phyloP scores from a whole-genome alignment of 116 monocot genomes.

The Phalaenopsis hybrid region DNA sequence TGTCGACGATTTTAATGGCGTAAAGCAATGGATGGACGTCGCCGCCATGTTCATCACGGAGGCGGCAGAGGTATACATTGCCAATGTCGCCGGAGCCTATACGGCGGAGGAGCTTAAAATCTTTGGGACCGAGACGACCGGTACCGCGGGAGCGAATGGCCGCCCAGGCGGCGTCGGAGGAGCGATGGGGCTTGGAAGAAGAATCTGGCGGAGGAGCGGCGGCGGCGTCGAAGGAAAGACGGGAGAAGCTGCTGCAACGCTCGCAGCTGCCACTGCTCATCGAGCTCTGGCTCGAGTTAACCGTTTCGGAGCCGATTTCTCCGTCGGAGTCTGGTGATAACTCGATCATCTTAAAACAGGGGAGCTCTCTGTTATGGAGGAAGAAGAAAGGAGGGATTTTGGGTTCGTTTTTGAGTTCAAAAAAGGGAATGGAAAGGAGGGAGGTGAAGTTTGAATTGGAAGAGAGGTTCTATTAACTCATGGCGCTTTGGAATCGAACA shows the following conservation, averaged over 20 bases:
- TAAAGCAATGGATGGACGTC: conserved; percentile 12
- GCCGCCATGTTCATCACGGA: conserved; percentile 19
- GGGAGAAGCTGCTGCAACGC: conserved; percentile 39
- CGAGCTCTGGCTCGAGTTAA: conserved; percentile 54
- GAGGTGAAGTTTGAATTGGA: not conserved
- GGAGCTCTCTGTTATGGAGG: not conserved
- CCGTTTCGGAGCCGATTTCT: conserved; percentile 34
- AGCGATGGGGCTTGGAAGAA: conserved; percentile 34
- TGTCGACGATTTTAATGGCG: conserved; percentile 94
- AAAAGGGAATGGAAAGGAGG: not conserved
- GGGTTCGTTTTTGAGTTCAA: not conserved
- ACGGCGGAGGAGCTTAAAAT: conserved; percentile 68
- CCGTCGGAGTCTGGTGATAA: conserved; percentile 35
- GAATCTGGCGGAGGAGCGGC: not conserved
- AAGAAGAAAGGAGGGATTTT: conserved; percentile 6
- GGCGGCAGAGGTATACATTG: conserved; percentile 72
- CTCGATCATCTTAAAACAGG: conserved; percentile 11
- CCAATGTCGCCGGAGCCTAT: conserved; percentile 86
- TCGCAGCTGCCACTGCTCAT: conserved; percentile 35
- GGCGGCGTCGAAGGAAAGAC: conserved; percentile 31
- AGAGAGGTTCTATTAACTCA: not conserved
- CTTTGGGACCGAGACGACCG: conserved; percentile 28
- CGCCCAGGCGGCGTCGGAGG: conserved; percentile 38
- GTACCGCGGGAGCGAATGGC: conserved; percentile 13
- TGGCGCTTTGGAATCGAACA: not conserved